A percentile compares a stretch with the other conserved stretches of the same genome.
These are phyloP conservation scores for Candida nitratophila DNA, from an alignment of 805 yeast genomes.

Conservation along the genomic window DNA sequence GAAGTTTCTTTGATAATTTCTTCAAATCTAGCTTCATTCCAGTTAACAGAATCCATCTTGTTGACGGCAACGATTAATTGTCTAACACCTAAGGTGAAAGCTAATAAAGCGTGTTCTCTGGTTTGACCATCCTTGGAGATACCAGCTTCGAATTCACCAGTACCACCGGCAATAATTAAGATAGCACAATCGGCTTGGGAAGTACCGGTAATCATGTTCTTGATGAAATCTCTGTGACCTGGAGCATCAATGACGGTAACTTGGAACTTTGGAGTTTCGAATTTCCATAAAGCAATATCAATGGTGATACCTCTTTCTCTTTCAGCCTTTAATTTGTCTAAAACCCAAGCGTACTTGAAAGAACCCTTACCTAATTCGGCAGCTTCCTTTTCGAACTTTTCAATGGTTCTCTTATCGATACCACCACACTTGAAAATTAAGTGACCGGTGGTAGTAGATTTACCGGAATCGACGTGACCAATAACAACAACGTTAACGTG, in stretches of 20 bases:
- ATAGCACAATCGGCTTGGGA: constrained; percentile 92
- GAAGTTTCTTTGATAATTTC: constrained; percentile 72
- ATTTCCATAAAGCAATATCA: constrained; percentile 88
- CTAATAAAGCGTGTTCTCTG: constrained; percentile 89
- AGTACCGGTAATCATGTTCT: constrained; percentile 94
- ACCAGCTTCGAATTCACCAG: constrained; percentile 95
- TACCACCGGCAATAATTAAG: constrained; percentile 85
- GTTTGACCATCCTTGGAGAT: constrained; percentile 93
- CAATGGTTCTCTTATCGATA: constrained; percentile 97
- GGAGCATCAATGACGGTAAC: constrained; percentile 94
- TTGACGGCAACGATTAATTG: constrained; percentile 86
- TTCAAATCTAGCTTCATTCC: constrained; percentile 76
- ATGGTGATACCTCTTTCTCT: constrained; percentile 97
- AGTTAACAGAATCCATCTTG: constrained; percentile 93
- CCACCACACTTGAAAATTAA: constrained; percentile 99
- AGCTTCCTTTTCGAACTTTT: constrained; percentile 97
- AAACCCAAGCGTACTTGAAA: constrained; percentile 96
- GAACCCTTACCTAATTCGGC: constrained; percentile 97
- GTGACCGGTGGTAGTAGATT: constrained; percentile 99
- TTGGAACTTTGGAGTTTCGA: constrained; percentile 84
- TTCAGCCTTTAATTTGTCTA: constrained; percentile 93
- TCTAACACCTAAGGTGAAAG: constrained; percentile 82
- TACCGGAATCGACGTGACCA: constrained; percentile 99
- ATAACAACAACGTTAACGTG: constrained; percentile 99
- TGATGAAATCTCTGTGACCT: constrained; percentile 95